Evolutionary conservation across 164 flowering plant genomes (phyloP).

Genomic region (Vitis rupestris): DNA sequence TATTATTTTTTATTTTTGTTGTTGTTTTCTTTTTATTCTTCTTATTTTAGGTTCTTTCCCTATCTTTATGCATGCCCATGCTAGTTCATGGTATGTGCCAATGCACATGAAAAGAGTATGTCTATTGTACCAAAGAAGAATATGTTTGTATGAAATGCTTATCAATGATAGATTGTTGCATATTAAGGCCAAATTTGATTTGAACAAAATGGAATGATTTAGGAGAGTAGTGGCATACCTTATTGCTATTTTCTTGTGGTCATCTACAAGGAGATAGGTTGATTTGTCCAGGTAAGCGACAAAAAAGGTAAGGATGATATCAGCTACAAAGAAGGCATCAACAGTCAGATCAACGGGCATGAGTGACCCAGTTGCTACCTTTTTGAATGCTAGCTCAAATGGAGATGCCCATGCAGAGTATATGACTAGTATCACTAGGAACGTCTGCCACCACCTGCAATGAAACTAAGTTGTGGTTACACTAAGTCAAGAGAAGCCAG

Average conservation of each 20-base stretch:
- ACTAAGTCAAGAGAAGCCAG: too few species aligned
- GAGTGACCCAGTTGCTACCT: constrained; percentile 48
- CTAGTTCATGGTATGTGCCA: too few species aligned
- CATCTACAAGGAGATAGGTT: constrained; percentile 74
- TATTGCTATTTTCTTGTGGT: constrained; percentile 63
- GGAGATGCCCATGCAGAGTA: constrained; percentile 93
- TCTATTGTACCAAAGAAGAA: too few species aligned
- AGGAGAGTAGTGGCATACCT: constrained; percentile 33
- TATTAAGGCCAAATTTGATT: too few species aligned
- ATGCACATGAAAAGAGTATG: too few species aligned
- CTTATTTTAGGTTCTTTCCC: too few species aligned
- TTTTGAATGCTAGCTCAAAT: constrained; percentile 74
- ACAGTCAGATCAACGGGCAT: constrained; percentile 61
- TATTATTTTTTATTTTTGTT: too few species aligned
- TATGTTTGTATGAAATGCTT: too few species aligned
- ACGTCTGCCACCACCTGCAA: constrained; percentile 76
- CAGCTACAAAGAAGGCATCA: constrained; percentile 68
- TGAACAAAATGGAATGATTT: background rate
- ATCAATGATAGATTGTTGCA: too few species aligned
- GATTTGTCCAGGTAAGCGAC: constrained; percentile 86
- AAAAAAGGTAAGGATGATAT: constrained; percentile 76
- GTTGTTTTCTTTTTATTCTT: too few species aligned
- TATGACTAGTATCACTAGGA: constrained; percentile 67
- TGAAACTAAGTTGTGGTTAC: too few species aligned
- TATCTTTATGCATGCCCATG: too few species aligned